Percentiles rank a stretch among this genome's conserved stretches.
phyloP scores from a whole-genome alignment of 2,329 filamentous ascomycete species.

The Cladosporium sp. region DNA sequence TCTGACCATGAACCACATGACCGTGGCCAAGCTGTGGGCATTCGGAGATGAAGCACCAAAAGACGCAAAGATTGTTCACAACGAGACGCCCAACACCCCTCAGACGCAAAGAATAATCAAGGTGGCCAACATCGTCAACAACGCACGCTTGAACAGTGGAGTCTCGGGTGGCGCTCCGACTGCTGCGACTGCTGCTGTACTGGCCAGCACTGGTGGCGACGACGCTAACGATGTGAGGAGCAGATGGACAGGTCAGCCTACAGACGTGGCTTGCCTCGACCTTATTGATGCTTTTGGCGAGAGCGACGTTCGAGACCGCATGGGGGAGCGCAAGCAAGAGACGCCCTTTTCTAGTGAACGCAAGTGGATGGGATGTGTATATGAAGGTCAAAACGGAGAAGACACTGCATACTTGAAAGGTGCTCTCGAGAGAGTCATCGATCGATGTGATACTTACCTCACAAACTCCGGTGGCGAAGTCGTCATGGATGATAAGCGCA shows the following conservation, averaged over 20 bases:
- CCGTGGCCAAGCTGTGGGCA: conserved; percentile 93
- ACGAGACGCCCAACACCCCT: conserved; percentile 58
- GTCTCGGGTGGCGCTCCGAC: conserved; percentile 59
- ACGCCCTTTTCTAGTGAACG: conserved; percentile 95
- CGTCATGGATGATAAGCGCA: conserved; percentile 71
- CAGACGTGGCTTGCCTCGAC: conserved; percentile 95
- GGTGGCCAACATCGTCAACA: conserved; percentile 95
- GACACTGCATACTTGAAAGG: conserved; percentile 96
- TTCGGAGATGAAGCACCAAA: conserved; percentile 57
- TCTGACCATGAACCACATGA: conserved; percentile 97
- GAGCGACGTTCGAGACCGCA: conserved; percentile 81
- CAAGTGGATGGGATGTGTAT: conserved; percentile 98
- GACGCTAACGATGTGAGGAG: conserved; percentile 64
- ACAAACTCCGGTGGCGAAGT: conserved; percentile 82
- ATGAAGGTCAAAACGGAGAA: conserved; percentile 57
- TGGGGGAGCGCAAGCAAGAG: conserved; percentile 78
- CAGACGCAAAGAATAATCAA: conserved; percentile 78
- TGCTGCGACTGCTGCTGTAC: conserved; percentile 67
- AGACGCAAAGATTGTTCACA: conserved; percentile 53
- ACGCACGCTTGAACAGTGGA: conserved; percentile 70
- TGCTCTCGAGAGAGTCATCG: conserved; percentile 80
- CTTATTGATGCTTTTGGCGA: conserved; percentile 86
- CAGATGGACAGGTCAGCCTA: conserved; percentile 94
- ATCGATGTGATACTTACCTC: conserved; percentile 85
- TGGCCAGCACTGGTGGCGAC: conserved; percentile 74